phyloP scores from a whole-genome alignment of 306 rosid genomes.

The Fragaria ananassa region DNA sequence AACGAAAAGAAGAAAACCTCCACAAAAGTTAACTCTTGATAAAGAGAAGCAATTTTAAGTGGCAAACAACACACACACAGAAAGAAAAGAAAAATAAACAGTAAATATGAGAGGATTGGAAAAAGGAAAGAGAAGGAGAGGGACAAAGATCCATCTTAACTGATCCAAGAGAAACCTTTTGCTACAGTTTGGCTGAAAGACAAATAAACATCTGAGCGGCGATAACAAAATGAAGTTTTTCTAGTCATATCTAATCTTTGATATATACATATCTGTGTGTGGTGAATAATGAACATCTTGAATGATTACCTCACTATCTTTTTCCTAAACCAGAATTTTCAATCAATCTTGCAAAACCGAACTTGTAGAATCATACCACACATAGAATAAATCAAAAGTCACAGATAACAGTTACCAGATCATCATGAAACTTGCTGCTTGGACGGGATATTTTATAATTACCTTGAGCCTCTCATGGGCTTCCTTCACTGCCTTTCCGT shows the following conservation, averaged over 20 bases:
- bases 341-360: background rate
- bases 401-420: background rate
- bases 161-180: background rate
- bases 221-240: background rate
- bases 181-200: background rate
- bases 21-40: background rate
- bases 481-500: background rate
- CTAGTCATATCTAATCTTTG: background rate
- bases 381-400: background rate
- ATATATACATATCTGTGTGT: background rate
- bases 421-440: background rate
- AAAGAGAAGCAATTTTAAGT: background rate
- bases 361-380: too few relatives aligned
- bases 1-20: background rate
- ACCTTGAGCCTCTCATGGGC: constrained; percentile 3
- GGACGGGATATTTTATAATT: background rate
- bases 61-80: background rate
- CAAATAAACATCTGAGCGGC: background rate
- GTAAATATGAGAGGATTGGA: background rate
- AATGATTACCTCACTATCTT: too few relatives aligned
- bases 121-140: too few relatives aligned
- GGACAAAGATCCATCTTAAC: background rate
- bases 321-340: background rate
- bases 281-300: background rate
- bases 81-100: background rate